Evolutionary conservation across 257 asterid species (phyloP).

Genomic region (Misopates orontium): DNA sequence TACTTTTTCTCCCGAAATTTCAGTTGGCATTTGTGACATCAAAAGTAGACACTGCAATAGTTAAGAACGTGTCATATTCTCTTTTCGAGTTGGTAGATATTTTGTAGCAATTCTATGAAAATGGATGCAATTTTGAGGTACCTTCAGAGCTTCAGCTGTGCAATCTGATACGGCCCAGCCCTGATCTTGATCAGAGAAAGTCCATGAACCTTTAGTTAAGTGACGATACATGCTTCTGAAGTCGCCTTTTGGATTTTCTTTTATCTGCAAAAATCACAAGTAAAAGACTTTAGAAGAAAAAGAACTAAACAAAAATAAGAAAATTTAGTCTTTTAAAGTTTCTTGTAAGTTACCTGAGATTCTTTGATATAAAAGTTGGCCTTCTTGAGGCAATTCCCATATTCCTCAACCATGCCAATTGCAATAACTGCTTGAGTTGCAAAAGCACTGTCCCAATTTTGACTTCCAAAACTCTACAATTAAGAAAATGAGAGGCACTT

Average conservation of each 20-base stretch:
- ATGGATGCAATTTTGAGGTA: constrained; percentile 5
- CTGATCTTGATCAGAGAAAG: constrained; percentile 91
- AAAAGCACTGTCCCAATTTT: constrained; percentile 62
- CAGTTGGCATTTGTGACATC: constrained; percentile 55
- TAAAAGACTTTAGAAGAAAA: background rate
- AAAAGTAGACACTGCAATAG: constrained; percentile 49
- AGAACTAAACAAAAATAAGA: too few relatives aligned
- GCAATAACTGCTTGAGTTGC: constrained; percentile 76
- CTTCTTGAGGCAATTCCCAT: constrained; percentile 68
- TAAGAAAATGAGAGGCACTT: background rate
- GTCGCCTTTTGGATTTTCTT: constrained; percentile 68
- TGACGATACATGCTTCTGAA: constrained; percentile 70
- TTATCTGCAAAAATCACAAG: constrained; percentile 34
- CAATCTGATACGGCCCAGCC: constrained; percentile 87
- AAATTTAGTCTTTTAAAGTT: too few relatives aligned
- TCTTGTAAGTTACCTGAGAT: constrained; percentile 50
- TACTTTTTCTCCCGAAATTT: constrained; percentile 45
- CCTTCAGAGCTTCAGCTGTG: constrained; percentile 76
- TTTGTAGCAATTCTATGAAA: too few relatives aligned
- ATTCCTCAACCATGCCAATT: constrained; percentile 75
- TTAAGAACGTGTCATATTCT: background rate
- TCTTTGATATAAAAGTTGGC: constrained; percentile 74
- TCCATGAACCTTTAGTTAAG: constrained; percentile 80
- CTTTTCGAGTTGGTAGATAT: too few relatives aligned
- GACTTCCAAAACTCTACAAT: constrained; percentile 77